Evolutionary conservation across 2,329 filamentous ascomycete genomes (phyloP), one percentile per base, ranked within the genome.

Genomic region (Chrysoporthe cubensis): DNA sequence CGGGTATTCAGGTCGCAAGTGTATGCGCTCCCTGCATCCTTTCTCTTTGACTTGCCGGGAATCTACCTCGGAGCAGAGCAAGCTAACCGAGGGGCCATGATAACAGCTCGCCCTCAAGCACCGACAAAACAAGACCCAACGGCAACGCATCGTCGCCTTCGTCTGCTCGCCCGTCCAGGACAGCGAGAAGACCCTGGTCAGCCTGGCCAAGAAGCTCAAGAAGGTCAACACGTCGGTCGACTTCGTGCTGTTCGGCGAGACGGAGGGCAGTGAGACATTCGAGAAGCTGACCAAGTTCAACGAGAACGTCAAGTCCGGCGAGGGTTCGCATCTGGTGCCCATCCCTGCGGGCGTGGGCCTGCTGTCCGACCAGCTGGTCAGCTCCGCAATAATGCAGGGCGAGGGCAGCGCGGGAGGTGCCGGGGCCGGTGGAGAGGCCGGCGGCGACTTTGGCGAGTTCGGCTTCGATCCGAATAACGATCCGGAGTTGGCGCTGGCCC

Each of bases 171-270:
- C 94, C 40, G 90, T 98, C 76, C 87, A 90, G 70, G 96, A 99
- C 77, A 91, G 93, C 71, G 92, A 97, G 80, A 96, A 96, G 82
- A 89, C 91, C 65, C 88, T 99, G 62, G 87, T 94, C 71, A 92
- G 93, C 77, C 87, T 99, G 42, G 94, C 96, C 57, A 97, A 96
- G 84, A 96, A 96, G 83, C 96, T 98, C 94, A 98, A 98, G 89
- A 99, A 99, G 87, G 91, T 91, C 80, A 95, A 92, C 76, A 92
- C 97, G 69, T 92, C 90, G 70, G 92, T 99, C 76, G 96, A 99
- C 80, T 95, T 99, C 76, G 88, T 99, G 70, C 89, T 95, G 59
- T 99, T 99, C 75, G 96, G 96, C 73, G 95, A 99, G 75, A 87
- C 97, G 64, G 93, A 96, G 72, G 92, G 94, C 74, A 93, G 97